These are phyloP conservation scores for Gryganskiella cystojenkinii DNA, from an alignment of 192 early-diverging fungal genomes.

Conservation along the genomic window DNA sequence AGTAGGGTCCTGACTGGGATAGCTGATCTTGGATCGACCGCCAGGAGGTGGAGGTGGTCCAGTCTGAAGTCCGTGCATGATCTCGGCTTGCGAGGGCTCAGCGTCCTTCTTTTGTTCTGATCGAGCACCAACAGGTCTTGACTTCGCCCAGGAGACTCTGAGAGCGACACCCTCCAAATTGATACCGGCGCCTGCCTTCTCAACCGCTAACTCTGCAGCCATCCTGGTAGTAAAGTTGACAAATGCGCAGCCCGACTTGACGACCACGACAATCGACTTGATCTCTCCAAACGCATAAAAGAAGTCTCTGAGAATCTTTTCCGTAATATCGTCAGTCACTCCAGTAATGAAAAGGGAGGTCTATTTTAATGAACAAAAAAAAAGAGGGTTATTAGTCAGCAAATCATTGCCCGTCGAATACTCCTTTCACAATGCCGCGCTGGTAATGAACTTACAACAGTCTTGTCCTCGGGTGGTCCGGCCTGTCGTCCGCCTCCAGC, in stretches of 20 bases:
- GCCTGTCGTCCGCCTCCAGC: slow-evolving; percentile 62
- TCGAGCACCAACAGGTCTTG: slow-evolving; percentile 76
- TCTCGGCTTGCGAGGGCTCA: slow-evolving; percentile 13
- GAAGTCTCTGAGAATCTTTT: slow-evolving; percentile 74
- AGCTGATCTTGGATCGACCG: slow-evolving; percentile 21
- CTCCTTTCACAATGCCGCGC: too few relatives aligned
- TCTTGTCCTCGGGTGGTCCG: slow-evolving; percentile 80
- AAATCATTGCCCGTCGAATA: not conserved
- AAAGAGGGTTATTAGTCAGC: not conserved
- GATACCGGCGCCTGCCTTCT: slow-evolving; percentile 74
- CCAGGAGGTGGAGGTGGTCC: slow-evolving; percentile 58
- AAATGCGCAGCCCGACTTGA: slow-evolving; percentile 89
- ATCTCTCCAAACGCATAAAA: slow-evolving; percentile 92
- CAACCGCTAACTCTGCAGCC: slow-evolving; percentile 88
- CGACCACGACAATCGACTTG: slow-evolving; percentile 84
- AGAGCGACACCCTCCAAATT: slow-evolving; percentile 78
- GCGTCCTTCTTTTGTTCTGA: slow-evolving; percentile 54
- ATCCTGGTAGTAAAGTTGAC: slow-evolving; percentile 85
- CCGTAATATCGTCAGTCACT: slow-evolving; percentile 74
- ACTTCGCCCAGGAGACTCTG: slow-evolving; percentile 87
- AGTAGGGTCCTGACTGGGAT: slow-evolving; percentile 61
- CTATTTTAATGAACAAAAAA: slow-evolving; percentile 19
- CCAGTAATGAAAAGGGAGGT: slow-evolving; percentile 91
- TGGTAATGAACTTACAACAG: slow-evolving; percentile 62
- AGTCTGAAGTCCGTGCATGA: slow-evolving; percentile 48